A percentile compares a stretch with the other conserved stretches of the same genome.
Conservation (phyloP, 768 basidiomycete species). For the Boletus edulis region DNA sequence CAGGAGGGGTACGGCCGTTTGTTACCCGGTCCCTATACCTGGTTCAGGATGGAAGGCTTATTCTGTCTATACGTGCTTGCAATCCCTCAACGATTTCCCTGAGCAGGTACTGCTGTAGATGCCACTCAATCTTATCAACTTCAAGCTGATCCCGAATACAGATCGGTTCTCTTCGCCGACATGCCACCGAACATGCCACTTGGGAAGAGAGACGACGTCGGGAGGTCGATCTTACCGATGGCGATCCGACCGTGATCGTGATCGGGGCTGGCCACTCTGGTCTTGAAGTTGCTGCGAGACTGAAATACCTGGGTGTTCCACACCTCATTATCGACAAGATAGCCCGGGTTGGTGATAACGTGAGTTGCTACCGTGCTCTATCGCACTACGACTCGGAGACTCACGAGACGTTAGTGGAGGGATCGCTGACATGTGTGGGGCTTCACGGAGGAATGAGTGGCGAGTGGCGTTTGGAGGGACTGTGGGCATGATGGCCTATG, state of each 20-base stretch:
- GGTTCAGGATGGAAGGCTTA: constrained; percentile 55
- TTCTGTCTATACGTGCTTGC: constrained; percentile 56
- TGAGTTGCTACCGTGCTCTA: constrained; percentile 2
- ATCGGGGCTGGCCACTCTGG: constrained; percentile 69
- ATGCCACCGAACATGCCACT: constrained; percentile 15
- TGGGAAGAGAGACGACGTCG: constrained; percentile 43
- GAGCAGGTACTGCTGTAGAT: not conserved
- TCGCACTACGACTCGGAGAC: not conserved
- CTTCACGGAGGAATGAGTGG: constrained; percentile 60
- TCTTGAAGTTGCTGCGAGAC: constrained; percentile 58
- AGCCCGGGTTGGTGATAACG: constrained; percentile 47
- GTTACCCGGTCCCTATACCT: constrained; percentile 48
- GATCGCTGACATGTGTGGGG: constrained; percentile 64
- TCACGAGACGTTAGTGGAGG: constrained; percentile 40
- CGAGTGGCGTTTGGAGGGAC: constrained; percentile 37
- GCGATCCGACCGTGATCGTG: constrained; percentile 56
- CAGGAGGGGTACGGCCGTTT: constrained; percentile 51
- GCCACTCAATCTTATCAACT: not conserved
- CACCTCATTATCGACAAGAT: constrained; percentile 57
- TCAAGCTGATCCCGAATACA: not conserved
- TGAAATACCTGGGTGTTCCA: constrained; percentile 56
- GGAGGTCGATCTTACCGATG: constrained; percentile 38
- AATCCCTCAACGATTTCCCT: constrained; percentile 53
- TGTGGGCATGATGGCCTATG: constrained; percentile 37
- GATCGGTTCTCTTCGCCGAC: not conserved